phyloP scores from a whole-genome alignment of 2,329 filamentous ascomycete genomes.

The Cryphonectria radicalis region DNA sequence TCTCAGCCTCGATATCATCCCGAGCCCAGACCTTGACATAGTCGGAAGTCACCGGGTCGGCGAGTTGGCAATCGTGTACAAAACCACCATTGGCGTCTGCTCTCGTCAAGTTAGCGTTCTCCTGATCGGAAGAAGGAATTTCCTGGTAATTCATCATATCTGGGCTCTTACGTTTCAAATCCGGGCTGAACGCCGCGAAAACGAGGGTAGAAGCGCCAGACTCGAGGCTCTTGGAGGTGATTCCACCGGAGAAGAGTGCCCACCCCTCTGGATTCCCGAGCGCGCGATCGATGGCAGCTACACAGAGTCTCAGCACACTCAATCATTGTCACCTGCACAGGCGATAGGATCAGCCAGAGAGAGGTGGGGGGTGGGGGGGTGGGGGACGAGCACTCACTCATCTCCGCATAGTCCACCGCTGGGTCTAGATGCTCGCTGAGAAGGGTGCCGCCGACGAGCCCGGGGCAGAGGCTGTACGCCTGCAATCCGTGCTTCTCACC shows the following conservation, averaged over 20 bases:
- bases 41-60: constrained; percentile 26
- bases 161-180: constrained; percentile 1
- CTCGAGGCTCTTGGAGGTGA: constrained; percentile 9
- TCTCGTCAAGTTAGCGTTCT: constrained; percentile 4
- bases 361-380: no score
- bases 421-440: neutral
- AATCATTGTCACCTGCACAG: neutral
- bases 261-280: neutral
- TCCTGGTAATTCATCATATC: neutral
- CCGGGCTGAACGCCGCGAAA: constrained; percentile 12
- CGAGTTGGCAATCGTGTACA: constrained; percentile 32
- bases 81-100: constrained; percentile 34
- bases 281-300: neutral
- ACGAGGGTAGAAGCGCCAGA: constrained; percentile 9
- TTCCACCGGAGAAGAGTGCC: neutral
- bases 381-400: neutral
- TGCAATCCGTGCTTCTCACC: constrained; percentile 4
- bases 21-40: constrained; percentile 33
- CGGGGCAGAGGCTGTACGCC: constrained; percentile 16
- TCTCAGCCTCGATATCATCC: constrained; percentile 41
- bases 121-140: neutral
- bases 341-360: neutral
- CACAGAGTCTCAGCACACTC: neutral
- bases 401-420: neutral
- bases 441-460: neutral